Evolutionary conservation across 176 grass and related monocot species (phyloP).

Genomic region (Lolium multiflorum): DNA sequence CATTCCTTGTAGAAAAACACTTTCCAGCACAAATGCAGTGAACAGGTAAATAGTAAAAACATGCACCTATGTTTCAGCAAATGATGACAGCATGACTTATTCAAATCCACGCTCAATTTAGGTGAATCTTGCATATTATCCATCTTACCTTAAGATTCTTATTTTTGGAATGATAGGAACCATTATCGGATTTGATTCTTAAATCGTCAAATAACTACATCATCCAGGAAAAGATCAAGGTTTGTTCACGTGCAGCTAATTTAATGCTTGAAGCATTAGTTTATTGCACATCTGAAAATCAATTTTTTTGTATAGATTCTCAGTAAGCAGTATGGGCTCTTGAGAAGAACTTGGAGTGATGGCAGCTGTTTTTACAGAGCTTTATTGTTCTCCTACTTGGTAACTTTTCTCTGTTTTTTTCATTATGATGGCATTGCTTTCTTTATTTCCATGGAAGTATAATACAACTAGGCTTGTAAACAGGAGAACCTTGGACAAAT

Average conservation of each 20-base stretch:
- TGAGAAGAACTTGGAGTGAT: slow-evolving; percentile 32
- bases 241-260: not conserved
- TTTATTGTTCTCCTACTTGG: slow-evolving; percentile 44
- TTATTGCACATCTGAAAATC: slow-evolving; percentile 5
- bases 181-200: not conserved
- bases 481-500: slow-evolving; percentile 36
- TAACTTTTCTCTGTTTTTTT: slow-evolving; percentile 26
- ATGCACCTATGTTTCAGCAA: not conserved
- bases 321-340: slow-evolving; percentile 29
- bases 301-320: slow-evolving; percentile 29
- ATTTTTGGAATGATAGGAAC: slow-evolving; percentile 12
- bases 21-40: not conserved
- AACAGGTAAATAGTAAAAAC: not conserved
- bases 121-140: not conserved
- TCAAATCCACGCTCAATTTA: not conserved
- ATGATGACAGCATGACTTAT: slow-evolving; percentile 4
- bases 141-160: not conserved
- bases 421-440: not conserved
- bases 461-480: not conserved
- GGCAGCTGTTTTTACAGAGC: slow-evolving; percentile 42
- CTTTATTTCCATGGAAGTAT: not conserved
- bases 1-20: not conserved
- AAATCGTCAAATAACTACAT: slow-evolving; percentile 9
- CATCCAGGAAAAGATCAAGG: slow-evolving; percentile 43
- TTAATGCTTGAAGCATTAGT: slow-evolving; percentile 2